Base-by-base conservation (phyloP, 306 rosid species). In the Albizia julibrissin region DNA sequence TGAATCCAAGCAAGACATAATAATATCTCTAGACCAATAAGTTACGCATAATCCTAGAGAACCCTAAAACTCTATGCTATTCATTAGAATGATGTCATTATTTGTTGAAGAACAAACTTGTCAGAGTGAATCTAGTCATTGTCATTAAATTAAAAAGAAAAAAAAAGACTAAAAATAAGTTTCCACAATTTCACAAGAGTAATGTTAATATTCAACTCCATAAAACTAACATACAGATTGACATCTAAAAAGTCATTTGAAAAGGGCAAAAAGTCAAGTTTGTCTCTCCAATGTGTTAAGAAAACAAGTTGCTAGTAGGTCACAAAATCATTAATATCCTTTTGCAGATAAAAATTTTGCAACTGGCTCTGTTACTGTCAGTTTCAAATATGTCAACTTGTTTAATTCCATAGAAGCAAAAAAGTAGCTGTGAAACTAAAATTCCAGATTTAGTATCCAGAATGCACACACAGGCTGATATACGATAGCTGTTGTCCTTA, bases 201-300 rank as follows among this genome's bases (percentile, higher is more conserved):
- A 22, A 70, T 40, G 74, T 39, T 80, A 68, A 79, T 67, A 54
- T 75, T 70, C 43, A 49, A 76, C 34, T 69, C 11, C 77, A 76
- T 43, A 21, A 49, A 59, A 18, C 21, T 43, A 16, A 58, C n/a
- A 26, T 64, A 14, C 15, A 16, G 33, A 47, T 69, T 59, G 31
- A 34, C 34, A 75, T 44, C 33, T 33, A 54, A 75, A 12, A 34
- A 11, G 18, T 33, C 66, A 68, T 19, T 68, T 68, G 47, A 68
- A 68, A 39, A 21, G 16, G 4, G 31, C 24, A 58, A 22, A 58
- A 22, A n/a, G 50, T 40, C 29, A 69, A 40, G 4, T 6, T 39
- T 19, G 27, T 19, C 73, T 37, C 3, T 68, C 8, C 21, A 39
- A 21, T 37, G 29, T 22, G 43, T 37, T 68, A 18, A 68, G 19